phyloP scores from a whole-genome alignment of 2,329 filamentous ascomycete species.

The Cucurbitaria berberidis region DNA sequence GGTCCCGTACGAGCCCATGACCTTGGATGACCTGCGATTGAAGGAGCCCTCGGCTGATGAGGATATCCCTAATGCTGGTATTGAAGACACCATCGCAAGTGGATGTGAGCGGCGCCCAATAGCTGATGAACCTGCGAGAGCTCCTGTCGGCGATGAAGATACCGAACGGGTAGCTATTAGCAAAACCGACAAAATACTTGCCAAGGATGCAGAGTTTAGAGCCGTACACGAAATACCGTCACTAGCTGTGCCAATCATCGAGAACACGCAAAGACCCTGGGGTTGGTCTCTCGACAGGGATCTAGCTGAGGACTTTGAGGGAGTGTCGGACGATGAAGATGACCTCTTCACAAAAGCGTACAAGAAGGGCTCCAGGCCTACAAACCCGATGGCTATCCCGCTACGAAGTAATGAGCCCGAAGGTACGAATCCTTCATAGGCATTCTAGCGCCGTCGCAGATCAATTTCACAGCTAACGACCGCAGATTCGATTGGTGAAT shows the following conservation, averaged over 20 bases:
- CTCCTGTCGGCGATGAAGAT: no score
- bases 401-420: background rate
- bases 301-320: background rate
- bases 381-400: background rate
- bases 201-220: background rate
- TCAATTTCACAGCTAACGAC: no score
- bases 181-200: background rate
- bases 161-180: no score
- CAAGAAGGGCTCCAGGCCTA: background rate
- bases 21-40: background rate
- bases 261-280: background rate
- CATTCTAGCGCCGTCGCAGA: no score
- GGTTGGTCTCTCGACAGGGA: background rate
- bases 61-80: background rate
- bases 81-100: no score
- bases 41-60: background rate
- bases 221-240: background rate
- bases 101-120: no score
- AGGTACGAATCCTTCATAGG: no score
- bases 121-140: no score
- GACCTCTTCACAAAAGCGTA: slow-evolving; percentile 1
- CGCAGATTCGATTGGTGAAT: no score
- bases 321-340: slow-evolving; percentile 2
- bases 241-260: background rate
- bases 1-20: slow-evolving; percentile 11